Evolutionary conservation across 768 basidiomycete species (phyloP).

Genomic region (Suillus variegatus): DNA sequence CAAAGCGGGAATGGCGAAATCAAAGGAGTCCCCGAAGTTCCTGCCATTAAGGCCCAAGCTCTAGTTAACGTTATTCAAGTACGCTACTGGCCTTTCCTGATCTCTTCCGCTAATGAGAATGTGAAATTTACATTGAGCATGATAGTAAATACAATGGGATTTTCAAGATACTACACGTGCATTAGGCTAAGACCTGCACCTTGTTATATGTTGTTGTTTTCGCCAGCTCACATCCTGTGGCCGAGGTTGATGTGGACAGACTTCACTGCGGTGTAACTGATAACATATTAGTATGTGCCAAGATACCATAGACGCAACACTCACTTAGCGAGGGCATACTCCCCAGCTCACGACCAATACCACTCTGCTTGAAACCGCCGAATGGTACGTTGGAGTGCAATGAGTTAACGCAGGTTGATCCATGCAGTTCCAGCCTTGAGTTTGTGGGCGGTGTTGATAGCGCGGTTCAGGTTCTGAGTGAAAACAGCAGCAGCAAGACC

Average conservation of each 20-base stretch:
- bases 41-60: constrained; percentile 5
- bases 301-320: constrained; percentile 1
- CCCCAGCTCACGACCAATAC: constrained; percentile 79
- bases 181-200: background rate
- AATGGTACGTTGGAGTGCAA: constrained; percentile 57
- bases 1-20: constrained; percentile 5
- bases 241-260: constrained; percentile 61
- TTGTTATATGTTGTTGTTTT: background rate
- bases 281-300: background rate
- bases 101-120: background rate
- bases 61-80: background rate
- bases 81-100: background rate
- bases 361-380: constrained; percentile 84
- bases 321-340: constrained; percentile 64
- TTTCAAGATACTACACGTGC: background rate
- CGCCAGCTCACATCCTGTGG: constrained; percentile 17
- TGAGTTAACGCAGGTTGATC: constrained; percentile 44
- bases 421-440: constrained; percentile 84
- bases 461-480: constrained; percentile 74
- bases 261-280: constrained; percentile 60
- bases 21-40: constrained; percentile 3
- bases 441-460: constrained; percentile 68
- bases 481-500: constrained; percentile 90
- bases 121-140: background rate
- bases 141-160: background rate